phyloP scores from a whole-genome alignment of 148 eudicot genomes.

The Rhododendron vialii region DNA sequence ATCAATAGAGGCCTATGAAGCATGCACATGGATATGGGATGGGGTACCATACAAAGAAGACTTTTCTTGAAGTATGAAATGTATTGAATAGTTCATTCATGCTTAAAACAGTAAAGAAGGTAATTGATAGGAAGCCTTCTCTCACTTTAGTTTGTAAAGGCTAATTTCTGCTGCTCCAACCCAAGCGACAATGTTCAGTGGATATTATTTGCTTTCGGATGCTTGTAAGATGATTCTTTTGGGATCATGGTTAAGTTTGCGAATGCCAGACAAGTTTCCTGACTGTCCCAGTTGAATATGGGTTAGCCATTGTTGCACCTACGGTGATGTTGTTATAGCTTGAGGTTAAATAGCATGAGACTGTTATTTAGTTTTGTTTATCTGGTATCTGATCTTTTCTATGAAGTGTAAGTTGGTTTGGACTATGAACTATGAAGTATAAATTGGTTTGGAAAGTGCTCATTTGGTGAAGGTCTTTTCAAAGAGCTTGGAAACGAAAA shows the following conservation, averaged over 20 bases:
- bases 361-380: background rate
- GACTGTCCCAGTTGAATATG: background rate
- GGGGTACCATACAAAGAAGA: background rate
- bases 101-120: background rate
- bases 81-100: background rate
- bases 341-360: background rate
- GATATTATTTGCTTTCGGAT: background rate
- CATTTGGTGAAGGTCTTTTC: background rate
- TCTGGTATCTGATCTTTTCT: background rate
- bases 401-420: background rate
- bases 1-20: constrained; percentile 1
- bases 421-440: background rate
- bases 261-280: background rate
- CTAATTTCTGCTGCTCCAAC: background rate
- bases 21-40: background rate
- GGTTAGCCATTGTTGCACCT: background rate
- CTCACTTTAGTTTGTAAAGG: background rate
- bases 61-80: background rate
- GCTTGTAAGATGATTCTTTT: constrained; percentile 1
- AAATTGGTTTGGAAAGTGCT: background rate
- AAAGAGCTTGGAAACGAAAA: background rate
- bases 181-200: background rate
- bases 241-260: background rate
- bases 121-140: background rate
- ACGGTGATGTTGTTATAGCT: background rate